These are phyloP conservation scores for Tolypocladium nubicola DNA, from an alignment of 2,329 filamentous ascomycete genomes.

Conservation along the genomic window DNA sequence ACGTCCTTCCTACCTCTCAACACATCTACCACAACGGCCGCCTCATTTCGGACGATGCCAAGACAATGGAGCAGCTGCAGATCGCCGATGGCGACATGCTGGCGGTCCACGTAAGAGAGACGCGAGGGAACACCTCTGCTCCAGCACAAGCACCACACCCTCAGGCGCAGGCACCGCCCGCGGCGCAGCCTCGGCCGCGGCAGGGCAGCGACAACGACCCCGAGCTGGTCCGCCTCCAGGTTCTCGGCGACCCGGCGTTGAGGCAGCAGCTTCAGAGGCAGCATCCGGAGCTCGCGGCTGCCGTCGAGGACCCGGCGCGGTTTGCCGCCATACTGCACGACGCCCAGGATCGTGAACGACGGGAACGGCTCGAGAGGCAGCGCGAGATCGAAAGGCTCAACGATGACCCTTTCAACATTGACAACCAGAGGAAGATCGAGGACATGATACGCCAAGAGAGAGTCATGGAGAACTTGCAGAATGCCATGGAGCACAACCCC, in stretches of 20 bases:
- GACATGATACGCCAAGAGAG: conserved; percentile 94
- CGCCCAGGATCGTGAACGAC: conserved; percentile 58
- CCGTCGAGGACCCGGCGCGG: conserved; percentile 61
- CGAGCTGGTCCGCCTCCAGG: conserved; percentile 72
- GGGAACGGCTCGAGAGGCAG: conserved; percentile 66
- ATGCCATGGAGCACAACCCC: conserved; percentile 93
- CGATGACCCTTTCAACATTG: conserved; percentile 86
- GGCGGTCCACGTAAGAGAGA: conserved; percentile 66
- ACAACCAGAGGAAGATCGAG: conserved; percentile 84
- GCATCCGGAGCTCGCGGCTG: conserved; percentile 67
- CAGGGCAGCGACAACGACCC: conserved; percentile 46
- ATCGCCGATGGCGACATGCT: conserved; percentile 89
- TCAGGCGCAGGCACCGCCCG: conserved; percentile 15
- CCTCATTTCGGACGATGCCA: conserved; percentile 63
- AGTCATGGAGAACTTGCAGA: conserved; percentile 91
- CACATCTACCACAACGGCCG: conserved; percentile 86
- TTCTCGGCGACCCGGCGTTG: conserved; percentile 67
- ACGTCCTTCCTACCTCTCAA: conserved; percentile 61
- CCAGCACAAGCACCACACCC: conserved; percentile 25
- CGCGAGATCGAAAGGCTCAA: conserved; percentile 79
- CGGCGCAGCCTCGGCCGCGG: conserved; percentile 20
- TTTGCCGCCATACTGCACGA: conserved; percentile 65
- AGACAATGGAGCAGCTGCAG: conserved; percentile 71
- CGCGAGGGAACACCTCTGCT: conserved; percentile 36
- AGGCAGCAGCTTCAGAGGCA: conserved; percentile 60